Evolutionary conservation across 805 yeast species (phyloP).

Genomic region (Tetrapisispora namnaoensis): DNA sequence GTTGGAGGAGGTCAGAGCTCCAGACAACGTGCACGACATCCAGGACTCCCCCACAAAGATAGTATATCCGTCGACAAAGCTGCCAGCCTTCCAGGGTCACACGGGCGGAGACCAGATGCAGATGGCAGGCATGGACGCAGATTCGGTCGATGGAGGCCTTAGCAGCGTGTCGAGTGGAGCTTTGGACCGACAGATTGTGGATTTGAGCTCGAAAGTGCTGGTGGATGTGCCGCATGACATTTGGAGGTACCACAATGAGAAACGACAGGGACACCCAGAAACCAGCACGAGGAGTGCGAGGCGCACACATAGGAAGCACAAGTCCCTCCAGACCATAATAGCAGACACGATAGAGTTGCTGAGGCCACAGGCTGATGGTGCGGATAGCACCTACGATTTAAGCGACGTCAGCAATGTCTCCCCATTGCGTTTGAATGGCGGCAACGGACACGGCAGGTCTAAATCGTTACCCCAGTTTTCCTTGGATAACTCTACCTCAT

Average conservation of each 20-base stretch:
- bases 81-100: not conserved
- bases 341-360: conserved; percentile 15
- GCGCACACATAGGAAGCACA: conserved; percentile 7
- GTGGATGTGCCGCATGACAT: conserved; percentile 25
- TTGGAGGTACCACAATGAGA: conserved; percentile 21
- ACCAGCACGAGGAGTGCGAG: not conserved
- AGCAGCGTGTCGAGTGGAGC: too few species aligned
- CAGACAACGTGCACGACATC: not conserved
- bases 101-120: not conserved
- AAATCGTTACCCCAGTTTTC: not conserved
- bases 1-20: conserved; percentile 1
- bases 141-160: too few species aligned
- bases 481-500: not conserved
- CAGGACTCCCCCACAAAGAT: conserved; percentile 22
- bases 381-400: not conserved
- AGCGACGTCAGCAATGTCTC: conserved; percentile 5
- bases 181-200: conserved; percentile 16
- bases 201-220: conserved; percentile 22
- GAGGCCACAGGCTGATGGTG: not conserved
- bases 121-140: too few species aligned
- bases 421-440: conserved; percentile 9
- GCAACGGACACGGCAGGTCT: not conserved
- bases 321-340: conserved; percentile 24
- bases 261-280: conserved; percentile 1
- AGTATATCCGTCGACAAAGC: conserved; percentile 16